Base-by-base conservation (phyloP, 2,329 filamentous ascomycete genomes). In the Penicillium janthinellum region DNA sequence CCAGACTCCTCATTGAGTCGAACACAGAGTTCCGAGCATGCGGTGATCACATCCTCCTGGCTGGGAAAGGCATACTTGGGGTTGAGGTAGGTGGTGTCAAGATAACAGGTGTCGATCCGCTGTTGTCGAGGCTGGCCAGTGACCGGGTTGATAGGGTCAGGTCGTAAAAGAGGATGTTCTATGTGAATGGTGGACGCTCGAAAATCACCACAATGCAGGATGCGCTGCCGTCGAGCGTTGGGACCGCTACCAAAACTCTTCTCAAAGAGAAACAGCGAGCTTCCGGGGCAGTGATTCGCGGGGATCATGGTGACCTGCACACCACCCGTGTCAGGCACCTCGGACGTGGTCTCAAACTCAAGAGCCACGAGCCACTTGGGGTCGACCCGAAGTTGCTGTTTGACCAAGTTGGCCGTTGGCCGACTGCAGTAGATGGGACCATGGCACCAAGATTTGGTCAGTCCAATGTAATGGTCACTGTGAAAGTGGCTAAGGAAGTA, bases 401-500 rank as follows among this genome's bases (percentile, higher is more conserved):
- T 88, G 37, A 98, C 91, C 2, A 99, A 83, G 69, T 96, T 96
- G 0, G 86, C 95, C 0, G 95, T 99, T 14, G 96, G 90, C 67
- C 88, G 89, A 72, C 94, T 98, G 79, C 95, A 98, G 71, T 96
- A 99, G 51, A 99, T 98, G 0, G 93, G 94, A 0, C 95, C 95
- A 73, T 99, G 93, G 41, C 82, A 86, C 95, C 95, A 99, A 35
- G 84, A 91, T 7, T 90, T 87, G 11, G 91, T 95, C 11, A 99
- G 80, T 2, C 95, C 95, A 37, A 97, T 88, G 69, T 99, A 99
- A 73, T 99, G 95, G 73, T 99, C 95, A 70, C 92, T 97, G 76
- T 99, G 95, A 67, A 98, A 99, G 73, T 99, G 95, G 68, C 93
- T 97, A 11, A 99, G 83, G 67, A 99, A 99, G 73, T 99, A 99